Evolutionary conservation across 495 filamentous ascomycete genomes (phyloP), one percentile per base, ranked within the genome.

Genomic region (Hyaloscypha finlandica): DNA sequence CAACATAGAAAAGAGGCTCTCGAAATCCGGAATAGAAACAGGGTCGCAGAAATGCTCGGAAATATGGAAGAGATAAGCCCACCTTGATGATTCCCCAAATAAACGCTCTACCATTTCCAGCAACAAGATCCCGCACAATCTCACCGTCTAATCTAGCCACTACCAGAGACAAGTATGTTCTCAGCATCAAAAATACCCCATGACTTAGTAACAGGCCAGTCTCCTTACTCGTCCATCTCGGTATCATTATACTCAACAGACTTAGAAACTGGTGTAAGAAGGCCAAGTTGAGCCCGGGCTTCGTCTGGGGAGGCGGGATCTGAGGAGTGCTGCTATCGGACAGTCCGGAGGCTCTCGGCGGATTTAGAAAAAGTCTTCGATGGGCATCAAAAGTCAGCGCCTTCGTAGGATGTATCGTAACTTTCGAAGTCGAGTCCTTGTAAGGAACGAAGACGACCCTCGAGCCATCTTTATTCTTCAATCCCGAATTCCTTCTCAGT

Each of bases 241-340:
- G 96, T 66, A 98, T 90, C 94, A 97, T 97, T 71, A 99, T 98
- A 78, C 90, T 97, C 73, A 97, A 83, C 55, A 99, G 81, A 73
- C 93, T 96, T 55, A 97, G 83, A 71, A 98, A 96, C 78, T 99
- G 96, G 75, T 99, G 95, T 29, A 99, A 78, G 74, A 99, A 99
- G n/a, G 96, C 96, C 55, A 98, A 83, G 75, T 99, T 99, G 59
- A 99, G 79, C 5, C 96, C 96, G 1, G 96, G 94, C 75, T 97
- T 98, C 3, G 92, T 92, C 70, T 95, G 89, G 6, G 91, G 84
- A 6, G 96, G 92, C 5, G 95, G 95, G 14, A 94, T 92, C 62
- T 87, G 84, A 61, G 79, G 83, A 12, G 78, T 76, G 14, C 78
- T 74, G 8, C 87, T 88, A 74, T 94, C 90, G n/a, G 83, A 84